phyloP scores from a whole-genome alignment of 2,329 filamentous ascomycete genomes.

The Apiospora koreana region DNA sequence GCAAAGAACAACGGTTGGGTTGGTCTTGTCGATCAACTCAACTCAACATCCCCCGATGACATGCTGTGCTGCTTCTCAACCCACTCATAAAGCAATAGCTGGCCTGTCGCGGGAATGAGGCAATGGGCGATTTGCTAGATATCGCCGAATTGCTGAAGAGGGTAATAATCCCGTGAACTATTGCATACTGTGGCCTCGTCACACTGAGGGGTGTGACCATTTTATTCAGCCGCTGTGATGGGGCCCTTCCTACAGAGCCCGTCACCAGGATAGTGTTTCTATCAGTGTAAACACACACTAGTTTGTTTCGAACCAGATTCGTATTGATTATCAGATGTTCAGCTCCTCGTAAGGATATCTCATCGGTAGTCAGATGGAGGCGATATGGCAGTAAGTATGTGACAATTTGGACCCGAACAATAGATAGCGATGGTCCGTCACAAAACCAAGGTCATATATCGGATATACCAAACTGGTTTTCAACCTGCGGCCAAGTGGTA shows the following conservation, averaged over 20 bases:
- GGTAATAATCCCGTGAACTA: background rate
- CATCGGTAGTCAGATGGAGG: background rate
- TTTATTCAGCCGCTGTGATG: background rate
- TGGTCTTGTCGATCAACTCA: background rate
- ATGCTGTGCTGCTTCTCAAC: background rate
- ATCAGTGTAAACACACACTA: background rate
- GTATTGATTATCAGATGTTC: background rate
- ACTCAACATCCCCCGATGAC: background rate
- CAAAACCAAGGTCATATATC: background rate
- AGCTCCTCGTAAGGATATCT: background rate
- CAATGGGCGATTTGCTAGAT: background rate
- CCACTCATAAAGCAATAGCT: background rate
- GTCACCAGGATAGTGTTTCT: background rate
- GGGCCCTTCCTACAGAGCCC: background rate
- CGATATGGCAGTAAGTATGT: background rate
- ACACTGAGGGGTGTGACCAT: background rate
- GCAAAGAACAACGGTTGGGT: background rate
- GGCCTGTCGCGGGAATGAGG: background rate
- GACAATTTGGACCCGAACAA: background rate
- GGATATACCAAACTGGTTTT: background rate
- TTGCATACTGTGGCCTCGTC: background rate
- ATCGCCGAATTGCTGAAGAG: background rate
- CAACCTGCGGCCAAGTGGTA: background rate
- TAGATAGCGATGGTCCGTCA: background rate
- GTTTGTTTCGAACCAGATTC: background rate